A percentile compares a stretch with the other conserved stretches of the same genome.
Evolutionary conservation across 176 grass and related monocot species (phyloP).

Genomic region (Alopecurus myosuroides): DNA sequence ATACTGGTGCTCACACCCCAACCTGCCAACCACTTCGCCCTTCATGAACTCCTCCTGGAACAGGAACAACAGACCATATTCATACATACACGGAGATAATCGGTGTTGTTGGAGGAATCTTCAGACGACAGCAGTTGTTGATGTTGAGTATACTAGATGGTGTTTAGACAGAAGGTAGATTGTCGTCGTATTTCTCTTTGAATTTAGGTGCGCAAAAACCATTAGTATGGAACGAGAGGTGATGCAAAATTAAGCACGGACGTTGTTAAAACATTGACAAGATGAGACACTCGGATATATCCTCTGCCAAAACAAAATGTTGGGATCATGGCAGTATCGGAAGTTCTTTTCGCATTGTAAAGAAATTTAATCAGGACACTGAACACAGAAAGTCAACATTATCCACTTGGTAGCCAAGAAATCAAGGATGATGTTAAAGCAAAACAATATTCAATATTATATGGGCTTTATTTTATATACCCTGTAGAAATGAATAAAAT

Average conservation of each 20-base stretch:
- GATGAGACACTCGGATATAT: background rate
- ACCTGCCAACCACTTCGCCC: conserved; percentile 43
- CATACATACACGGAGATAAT: background rate
- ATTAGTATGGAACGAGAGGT: background rate
- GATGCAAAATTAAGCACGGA: background rate
- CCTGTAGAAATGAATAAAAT: background rate
- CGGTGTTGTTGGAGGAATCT: background rate
- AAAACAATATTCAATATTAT: background rate
- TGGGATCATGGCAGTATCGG: background rate
- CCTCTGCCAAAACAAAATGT: background rate
- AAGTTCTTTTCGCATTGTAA: background rate
- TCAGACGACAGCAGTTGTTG: background rate
- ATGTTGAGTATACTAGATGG: background rate
- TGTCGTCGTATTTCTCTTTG: background rate
- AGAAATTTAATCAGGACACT: background rate
- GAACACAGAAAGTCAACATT: background rate
- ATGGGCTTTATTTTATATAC: background rate
- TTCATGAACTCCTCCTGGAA: conserved; percentile 60
- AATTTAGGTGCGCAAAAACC: background rate
- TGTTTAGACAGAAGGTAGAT: background rate
- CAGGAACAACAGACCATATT: background rate
- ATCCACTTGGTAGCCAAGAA: background rate
- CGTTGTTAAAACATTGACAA: background rate
- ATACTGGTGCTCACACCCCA: conserved; percentile 63
- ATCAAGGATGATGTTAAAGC: background rate